phyloP scores from a whole-genome alignment of 306 rosid genomes.

The Senna tora region DNA sequence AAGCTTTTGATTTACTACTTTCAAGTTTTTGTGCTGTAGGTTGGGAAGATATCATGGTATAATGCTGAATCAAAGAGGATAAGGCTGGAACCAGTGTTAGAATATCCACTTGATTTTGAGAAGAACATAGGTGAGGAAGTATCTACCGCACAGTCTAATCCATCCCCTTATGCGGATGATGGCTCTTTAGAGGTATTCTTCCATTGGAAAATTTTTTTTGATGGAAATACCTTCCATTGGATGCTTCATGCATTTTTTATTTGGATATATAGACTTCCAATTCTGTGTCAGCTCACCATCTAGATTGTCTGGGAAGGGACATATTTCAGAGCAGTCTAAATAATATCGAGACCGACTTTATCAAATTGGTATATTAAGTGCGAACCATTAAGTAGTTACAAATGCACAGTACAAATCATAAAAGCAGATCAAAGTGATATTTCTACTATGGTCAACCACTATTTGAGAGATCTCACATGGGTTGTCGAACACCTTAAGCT shows the following conservation, averaged over 20 bases:
- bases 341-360: neutral
- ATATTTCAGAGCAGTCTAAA: neutral
- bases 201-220: too few species aligned
- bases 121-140: conserved; percentile 54
- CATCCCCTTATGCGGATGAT: conserved; percentile 72
- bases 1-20: conserved; percentile 18
- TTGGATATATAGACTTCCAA: neutral
- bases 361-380: neutral
- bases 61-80: conserved; percentile 60
- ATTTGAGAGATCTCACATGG: conserved; percentile 7
- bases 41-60: conserved; percentile 67
- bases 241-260: conserved; percentile 2
- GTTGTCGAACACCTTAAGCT: conserved; percentile 9
- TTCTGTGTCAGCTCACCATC: neutral
- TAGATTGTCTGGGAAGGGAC: neutral
- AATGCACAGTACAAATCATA: neutral
- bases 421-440: neutral
- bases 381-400: conserved; percentile 15
- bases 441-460: conserved; percentile 5
- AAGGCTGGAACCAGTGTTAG: conserved; percentile 61
- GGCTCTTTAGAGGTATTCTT: conserved; percentile 82
- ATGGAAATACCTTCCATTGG: too few species aligned
- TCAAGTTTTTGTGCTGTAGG: conserved; percentile 53
- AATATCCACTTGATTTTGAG: conserved; percentile 69
- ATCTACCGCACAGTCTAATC: conserved; percentile 50